Evolutionary conservation across 148 eudicot genomes (phyloP).

Genomic region (Bassia scoparia): DNA sequence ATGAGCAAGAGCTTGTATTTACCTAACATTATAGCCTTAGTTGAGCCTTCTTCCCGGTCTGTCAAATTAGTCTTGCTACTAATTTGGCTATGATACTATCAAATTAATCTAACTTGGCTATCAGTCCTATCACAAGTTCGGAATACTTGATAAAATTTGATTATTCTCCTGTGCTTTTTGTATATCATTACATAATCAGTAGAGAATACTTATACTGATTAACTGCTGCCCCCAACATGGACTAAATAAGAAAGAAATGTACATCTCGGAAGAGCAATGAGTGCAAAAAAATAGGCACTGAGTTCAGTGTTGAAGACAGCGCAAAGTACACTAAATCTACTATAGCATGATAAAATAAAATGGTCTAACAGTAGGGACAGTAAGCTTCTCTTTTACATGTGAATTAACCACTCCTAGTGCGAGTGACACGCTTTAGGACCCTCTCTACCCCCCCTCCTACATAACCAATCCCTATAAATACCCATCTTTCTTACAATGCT

Average conservation of each 20-base stretch:
- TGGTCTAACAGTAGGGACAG: constrained; percentile 32
- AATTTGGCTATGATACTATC: no score
- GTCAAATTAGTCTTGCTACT: no score
- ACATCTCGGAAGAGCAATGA: background rate
- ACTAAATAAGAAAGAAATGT: background rate
- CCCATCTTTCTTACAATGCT: constrained; percentile 21
- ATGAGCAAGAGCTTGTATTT: no score
- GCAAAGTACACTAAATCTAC: constrained; percentile 20
- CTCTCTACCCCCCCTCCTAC: constrained; percentile 8
- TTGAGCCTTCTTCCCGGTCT: no score
- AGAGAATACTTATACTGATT: background rate
- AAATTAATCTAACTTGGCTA: no score
- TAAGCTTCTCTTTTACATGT: constrained; percentile 25
- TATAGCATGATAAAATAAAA: constrained; percentile 15
- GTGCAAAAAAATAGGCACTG: constrained; percentile 2
- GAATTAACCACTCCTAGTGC: constrained; percentile 24
- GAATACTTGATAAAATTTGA: background rate
- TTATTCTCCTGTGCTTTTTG: background rate
- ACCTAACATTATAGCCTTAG: no score
- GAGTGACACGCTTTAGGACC: constrained; percentile 24
- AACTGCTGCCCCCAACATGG: background rate
- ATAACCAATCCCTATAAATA: constrained; percentile 44
- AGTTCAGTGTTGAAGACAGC: constrained; percentile 36
- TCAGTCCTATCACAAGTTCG: background rate
- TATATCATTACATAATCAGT: background rate